A percentile compares a stretch with the other conserved stretches of the same genome.
Conservation (phyloP, 371 early-diverging fungal genomes). For the Homolaphlyctis polyrhiza region DNA sequence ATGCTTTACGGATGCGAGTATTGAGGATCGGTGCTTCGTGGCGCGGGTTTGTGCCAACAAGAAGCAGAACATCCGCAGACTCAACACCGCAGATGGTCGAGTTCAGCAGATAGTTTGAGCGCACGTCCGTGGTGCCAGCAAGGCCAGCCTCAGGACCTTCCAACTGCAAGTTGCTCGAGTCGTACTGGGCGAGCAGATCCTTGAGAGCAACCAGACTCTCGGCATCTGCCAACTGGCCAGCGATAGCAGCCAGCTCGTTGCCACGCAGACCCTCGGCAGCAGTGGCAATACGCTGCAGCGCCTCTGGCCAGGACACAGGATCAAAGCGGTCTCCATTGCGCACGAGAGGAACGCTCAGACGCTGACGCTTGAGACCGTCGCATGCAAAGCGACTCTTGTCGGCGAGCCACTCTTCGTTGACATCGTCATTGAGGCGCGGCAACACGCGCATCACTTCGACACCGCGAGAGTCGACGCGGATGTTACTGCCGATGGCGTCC, state of each 20-base stretch:
- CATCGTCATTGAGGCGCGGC: slow-evolving; percentile 91
- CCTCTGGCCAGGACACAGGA: slow-evolving; percentile 81
- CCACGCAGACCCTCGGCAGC: slow-evolving; percentile 56
- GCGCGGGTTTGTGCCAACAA: slow-evolving; percentile 94
- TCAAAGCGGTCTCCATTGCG: slow-evolving; percentile 81
- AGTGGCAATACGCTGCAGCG: slow-evolving; percentile 68
- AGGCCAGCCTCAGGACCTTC: slow-evolving; percentile 52
- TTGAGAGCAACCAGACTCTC: slow-evolving; percentile 76
- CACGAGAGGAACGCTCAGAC: slow-evolving; percentile 86
- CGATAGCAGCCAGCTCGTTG: slow-evolving; percentile 71
- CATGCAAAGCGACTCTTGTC: slow-evolving; percentile 95
- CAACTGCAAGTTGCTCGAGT: slow-evolving; percentile 77
- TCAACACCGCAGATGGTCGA: slow-evolving; percentile 81
- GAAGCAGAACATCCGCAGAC: slow-evolving; percentile 85
- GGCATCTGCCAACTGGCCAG: slow-evolving; percentile 92
- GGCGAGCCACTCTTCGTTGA: slow-evolving; percentile 98
- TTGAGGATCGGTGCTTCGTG: slow-evolving; percentile 95
- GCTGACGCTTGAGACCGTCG: slow-evolving; percentile 93
- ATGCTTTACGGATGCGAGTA: slow-evolving; percentile 92
- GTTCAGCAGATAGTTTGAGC: slow-evolving; percentile 87
- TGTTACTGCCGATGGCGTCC: slow-evolving; percentile 92
- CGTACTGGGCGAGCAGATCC: slow-evolving; percentile 85
- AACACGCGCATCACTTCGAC: slow-evolving; percentile 94
- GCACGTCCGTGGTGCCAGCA: slow-evolving; percentile 67
- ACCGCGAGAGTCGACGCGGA: slow-evolving; percentile 94